A percentile compares a stretch with the other conserved stretches of the same genome.
These are phyloP conservation scores for Prosopis cineraria DNA, from an alignment of 306 rosid genomes.

Conservation along the genomic window DNA sequence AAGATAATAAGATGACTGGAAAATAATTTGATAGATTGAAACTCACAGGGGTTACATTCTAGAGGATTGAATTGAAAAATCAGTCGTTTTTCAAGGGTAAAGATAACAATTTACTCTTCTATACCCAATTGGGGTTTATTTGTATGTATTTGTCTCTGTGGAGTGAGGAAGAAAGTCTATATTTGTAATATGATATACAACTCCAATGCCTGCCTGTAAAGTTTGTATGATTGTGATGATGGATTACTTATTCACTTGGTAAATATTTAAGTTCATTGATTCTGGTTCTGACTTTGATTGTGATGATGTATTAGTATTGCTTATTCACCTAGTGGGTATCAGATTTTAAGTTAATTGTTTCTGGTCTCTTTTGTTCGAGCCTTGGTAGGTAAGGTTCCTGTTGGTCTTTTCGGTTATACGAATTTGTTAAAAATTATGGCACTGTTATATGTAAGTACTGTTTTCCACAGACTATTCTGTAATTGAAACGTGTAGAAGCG, in stretches of 20 bases:
- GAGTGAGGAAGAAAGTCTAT: conserved; percentile 14
- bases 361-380: not conserved
- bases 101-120: not conserved
- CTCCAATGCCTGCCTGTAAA: conserved; percentile 37
- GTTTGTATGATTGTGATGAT: conserved; percentile 38
- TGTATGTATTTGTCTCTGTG: conserved; percentile 15
- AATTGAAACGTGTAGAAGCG: not conserved
- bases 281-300: not conserved
- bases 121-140: conserved; percentile 1
- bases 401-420: no score
- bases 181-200: conserved; percentile 38
- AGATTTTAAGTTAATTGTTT: conserved; percentile 31
- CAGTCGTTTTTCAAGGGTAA: not conserved
- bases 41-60: not conserved
- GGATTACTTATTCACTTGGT: conserved; percentile 31
- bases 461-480: not conserved
- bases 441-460: not conserved
- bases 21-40: not conserved
- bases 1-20: not conserved
- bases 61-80: not conserved
- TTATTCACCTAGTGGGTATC: conserved; percentile 11
- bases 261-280: conserved; percentile 34
- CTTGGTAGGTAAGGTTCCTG: not conserved
- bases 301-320: not conserved
- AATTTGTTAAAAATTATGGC: not conserved